Percentiles rank a stretch among this genome's conserved stretches.
These are phyloP conservation scores for Vigna mungo DNA, from an alignment of 306 rosid species.

Conservation along the genomic window DNA sequence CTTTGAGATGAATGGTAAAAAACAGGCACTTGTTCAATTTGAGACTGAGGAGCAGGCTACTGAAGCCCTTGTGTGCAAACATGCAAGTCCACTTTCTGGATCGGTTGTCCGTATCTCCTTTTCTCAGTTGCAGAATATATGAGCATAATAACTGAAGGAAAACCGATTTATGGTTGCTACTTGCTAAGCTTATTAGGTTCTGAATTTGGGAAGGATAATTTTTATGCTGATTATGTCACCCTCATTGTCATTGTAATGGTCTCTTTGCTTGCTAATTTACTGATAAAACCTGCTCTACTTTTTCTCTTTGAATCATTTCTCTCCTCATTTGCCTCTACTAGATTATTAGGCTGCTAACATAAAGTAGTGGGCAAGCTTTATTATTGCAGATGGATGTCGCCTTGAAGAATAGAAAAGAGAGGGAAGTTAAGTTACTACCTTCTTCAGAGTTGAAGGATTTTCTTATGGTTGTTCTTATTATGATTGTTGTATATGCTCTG, in stretches of 20 bases:
- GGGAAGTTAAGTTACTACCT: constrained; percentile 26
- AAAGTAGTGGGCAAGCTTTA: constrained; percentile 50
- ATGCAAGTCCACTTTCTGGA: constrained; percentile 82
- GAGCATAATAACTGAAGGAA: constrained; percentile 45
- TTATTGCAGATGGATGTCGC: constrained; percentile 41
- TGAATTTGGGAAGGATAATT: constrained; percentile 52
- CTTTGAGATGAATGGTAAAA: constrained; percentile 98
- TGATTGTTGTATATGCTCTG: constrained; percentile 59
- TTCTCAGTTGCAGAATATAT: constrained; percentile 88
- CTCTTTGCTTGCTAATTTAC: constrained; percentile 59
- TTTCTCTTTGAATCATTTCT: constrained; percentile 49
- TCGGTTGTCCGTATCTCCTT: constrained; percentile 87
- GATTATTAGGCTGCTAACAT: constrained; percentile 52
- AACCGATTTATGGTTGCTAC: constrained; percentile 47
- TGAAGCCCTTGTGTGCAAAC: constrained; percentile 97
- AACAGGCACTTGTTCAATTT: constrained; percentile 87
- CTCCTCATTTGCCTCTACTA: constrained; percentile 57
- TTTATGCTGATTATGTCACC: constrained; percentile 61
- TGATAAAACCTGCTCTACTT: constrained; percentile 52
- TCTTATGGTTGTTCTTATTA: constrained; percentile 36
- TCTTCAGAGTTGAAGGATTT: constrained; percentile 48
- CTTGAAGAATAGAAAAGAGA: constrained; percentile 56
- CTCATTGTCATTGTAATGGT: constrained; percentile 61
- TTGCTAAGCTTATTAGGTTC: constrained; percentile 54
- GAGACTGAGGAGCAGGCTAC: constrained; percentile 97